Conservation (phyloP, 495 filamentous ascomycete genomes). For the Tuber borchii region DNA sequence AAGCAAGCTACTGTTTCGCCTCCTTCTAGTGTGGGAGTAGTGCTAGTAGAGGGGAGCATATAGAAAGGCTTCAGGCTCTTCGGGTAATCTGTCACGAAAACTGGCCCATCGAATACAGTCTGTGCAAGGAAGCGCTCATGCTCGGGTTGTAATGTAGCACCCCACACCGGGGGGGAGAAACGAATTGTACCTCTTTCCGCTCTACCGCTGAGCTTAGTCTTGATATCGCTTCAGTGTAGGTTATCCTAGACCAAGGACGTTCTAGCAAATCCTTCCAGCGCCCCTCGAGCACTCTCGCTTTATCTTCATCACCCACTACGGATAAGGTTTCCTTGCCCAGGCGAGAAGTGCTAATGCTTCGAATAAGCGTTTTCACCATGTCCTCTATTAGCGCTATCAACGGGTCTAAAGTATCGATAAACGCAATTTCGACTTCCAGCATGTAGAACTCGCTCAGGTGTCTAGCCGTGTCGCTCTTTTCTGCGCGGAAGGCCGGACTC, state of each 20-base stretch:
- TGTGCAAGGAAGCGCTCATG: constrained; percentile 86
- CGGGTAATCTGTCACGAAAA: constrained; percentile 94
- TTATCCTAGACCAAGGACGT: constrained; percentile 70
- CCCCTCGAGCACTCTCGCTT: constrained; percentile 48
- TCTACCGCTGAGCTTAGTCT: constrained; percentile 56
- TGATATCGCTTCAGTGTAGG: constrained; percentile 71
- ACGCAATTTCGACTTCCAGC: constrained; percentile 85
- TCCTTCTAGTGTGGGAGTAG: constrained; percentile 8
- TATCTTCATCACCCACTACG: constrained; percentile 18
- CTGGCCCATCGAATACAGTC: constrained; percentile 59
- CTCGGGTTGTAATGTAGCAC: constrained; percentile 74
- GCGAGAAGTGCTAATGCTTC: constrained; percentile 51
- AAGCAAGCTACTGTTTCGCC: constrained; percentile 79
- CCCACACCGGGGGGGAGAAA: constrained; percentile 60
- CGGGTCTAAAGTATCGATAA: constrained; percentile 59
- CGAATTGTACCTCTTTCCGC: constrained; percentile 52
- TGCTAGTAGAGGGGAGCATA: constrained; percentile 54
- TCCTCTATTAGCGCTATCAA: constrained; percentile 76
- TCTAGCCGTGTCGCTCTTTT: constrained; percentile 86
- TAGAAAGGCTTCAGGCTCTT: constrained; percentile 87
- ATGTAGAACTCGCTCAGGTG: constrained; percentile 98
- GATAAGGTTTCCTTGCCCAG: constrained; percentile 58
- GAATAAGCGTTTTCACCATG: constrained; percentile 60
- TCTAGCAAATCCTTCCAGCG: constrained; percentile 66
- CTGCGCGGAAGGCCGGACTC: constrained; percentile 87